Percentiles rank a stretch among this genome's conserved stretches.
Evolutionary conservation across 192 early-diverging fungal species (phyloP).

Genomic region (Martensiomyces pterosporus): DNA sequence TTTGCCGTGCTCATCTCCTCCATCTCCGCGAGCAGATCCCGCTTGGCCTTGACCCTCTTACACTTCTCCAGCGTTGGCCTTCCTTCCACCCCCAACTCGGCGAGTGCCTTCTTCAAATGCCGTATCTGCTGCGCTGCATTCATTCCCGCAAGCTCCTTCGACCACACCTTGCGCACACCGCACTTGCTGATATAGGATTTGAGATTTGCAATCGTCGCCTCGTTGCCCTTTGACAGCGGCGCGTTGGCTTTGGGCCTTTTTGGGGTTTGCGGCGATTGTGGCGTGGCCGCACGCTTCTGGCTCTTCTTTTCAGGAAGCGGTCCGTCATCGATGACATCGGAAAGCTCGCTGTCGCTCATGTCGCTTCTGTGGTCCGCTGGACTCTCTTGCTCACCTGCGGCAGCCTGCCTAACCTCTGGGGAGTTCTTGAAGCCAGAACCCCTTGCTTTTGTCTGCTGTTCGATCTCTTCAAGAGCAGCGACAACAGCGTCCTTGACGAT

Average conservation of each 20-base stretch:
- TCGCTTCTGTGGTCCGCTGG: constrained; percentile 2
- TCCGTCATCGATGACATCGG: constrained; percentile 15
- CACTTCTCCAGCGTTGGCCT: constrained; percentile 58
- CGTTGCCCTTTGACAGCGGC: constrained; percentile 10
- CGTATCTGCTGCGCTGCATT: constrained; percentile 42
- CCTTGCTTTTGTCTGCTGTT: not conserved
- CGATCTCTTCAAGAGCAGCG: not conserved
- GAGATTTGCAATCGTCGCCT: constrained; percentile 29
- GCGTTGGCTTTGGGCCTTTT: not conserved
- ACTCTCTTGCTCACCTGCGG: not conserved
- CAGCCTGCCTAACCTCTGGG: too few species aligned
- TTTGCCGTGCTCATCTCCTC: constrained; percentile 39
- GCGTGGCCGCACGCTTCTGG: constrained; percentile 8
- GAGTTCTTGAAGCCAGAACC: too few species aligned
- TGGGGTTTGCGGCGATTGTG: not conserved
- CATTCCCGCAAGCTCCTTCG: constrained; percentile 47
- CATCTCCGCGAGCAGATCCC: constrained; percentile 54
- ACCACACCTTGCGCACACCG: constrained; percentile 49
- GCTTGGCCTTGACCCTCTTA: constrained; percentile 51
- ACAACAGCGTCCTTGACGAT: constrained; percentile 21
- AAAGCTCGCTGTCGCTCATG: constrained; percentile 11
- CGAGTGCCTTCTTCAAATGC: constrained; percentile 43
- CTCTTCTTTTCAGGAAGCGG: too few species aligned
- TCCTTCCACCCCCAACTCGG: constrained; percentile 51
- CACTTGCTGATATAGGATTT: constrained; percentile 48